phyloP scores from a whole-genome alignment of 2,329 filamentous ascomycete genomes.

The Fusarium pininemorale region DNA sequence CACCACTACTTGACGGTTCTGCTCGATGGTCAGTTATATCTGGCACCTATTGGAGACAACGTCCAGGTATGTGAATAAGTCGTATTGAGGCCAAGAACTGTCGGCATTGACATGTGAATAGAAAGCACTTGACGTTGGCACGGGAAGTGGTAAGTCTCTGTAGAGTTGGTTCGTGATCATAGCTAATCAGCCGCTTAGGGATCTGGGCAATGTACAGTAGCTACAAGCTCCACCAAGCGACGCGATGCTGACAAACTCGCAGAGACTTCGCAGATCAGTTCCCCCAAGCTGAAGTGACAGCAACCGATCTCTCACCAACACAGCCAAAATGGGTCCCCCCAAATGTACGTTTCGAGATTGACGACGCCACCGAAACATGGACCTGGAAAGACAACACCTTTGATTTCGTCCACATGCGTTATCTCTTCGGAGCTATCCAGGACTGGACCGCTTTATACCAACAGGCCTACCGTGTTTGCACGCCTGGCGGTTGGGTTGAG shows the following conservation, averaged over 20 bases:
- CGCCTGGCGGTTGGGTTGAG: slow-evolving; percentile 17
- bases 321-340: slow-evolving; percentile 24
- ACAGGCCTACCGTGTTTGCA: slow-evolving; percentile 13
- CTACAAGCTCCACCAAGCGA: rapidly evolving
- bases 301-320: slow-evolving; percentile 19
- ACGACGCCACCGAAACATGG: slow-evolving; percentile 16
- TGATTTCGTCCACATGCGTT: slow-evolving; percentile 23
- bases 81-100: too few species aligned
- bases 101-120: background rate
- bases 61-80: background rate
- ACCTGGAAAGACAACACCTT: slow-evolving; percentile 8
- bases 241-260: rapidly evolving
- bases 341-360: slow-evolving; percentile 21
- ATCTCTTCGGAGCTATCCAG: slow-evolving; percentile 12
- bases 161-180: rapidly evolving
- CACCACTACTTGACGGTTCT: slow-evolving; percentile 23
- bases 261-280: slow-evolving; percentile 24
- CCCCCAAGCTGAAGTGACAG: slow-evolving; percentile 3
- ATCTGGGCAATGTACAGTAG: slow-evolving; percentile 12
- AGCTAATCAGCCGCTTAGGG: background rate
- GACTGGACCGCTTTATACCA: slow-evolving; percentile 11
- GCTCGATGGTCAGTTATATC: slow-evolving; percentile 3
- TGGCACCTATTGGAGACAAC: background rate
- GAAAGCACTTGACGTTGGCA: slow-evolving; percentile 14
- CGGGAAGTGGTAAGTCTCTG: slow-evolving; percentile 1